These are phyloP conservation scores for Fusarium brachygibbosum DNA, from an alignment of 2,329 filamentous ascomycete genomes.

Conservation along the genomic window DNA sequence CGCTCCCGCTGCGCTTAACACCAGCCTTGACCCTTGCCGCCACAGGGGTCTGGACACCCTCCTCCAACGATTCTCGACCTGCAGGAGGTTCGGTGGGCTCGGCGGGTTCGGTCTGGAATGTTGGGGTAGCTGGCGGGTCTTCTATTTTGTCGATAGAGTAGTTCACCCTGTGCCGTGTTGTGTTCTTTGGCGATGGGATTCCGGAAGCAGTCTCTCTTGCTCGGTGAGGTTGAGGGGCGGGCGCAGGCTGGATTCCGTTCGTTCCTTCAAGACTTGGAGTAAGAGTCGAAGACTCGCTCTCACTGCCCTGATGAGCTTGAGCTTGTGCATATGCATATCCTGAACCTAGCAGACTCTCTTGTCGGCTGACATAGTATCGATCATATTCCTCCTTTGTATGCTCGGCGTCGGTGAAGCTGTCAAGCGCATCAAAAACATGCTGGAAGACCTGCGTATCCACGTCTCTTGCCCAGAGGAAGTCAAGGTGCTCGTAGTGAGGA, in stretches of 20 bases:
- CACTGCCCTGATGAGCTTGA: constrained; percentile 51
- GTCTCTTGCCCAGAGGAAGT: constrained; percentile 94
- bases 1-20: constrained; percentile 46
- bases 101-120: constrained; percentile 4
- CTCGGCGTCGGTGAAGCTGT: constrained; percentile 73
- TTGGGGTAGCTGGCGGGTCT: constrained; percentile 37
- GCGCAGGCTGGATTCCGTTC: constrained; percentile 13
- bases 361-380: constrained; percentile 66
- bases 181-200: constrained; percentile 40
- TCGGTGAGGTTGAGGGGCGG: constrained; percentile 46
- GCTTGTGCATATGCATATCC: constrained; percentile 46
- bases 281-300: constrained; percentile 55
- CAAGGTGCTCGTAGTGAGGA: constrained; percentile 94
- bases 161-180: constrained; percentile 31
- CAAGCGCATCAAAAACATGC: constrained; percentile 90
- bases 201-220: constrained; percentile 46
- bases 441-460: constrained; percentile 88
- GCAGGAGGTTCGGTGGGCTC: neutral
- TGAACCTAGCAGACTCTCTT: constrained; percentile 63
- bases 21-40: constrained; percentile 30
- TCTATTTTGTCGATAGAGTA: constrained; percentile 30
- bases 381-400: constrained; percentile 73
- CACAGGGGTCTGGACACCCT: constrained; percentile 36
- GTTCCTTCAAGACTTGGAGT: constrained; percentile 43
- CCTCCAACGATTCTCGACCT: constrained; percentile 36